phyloP scores from a whole-genome alignment of 202 grass and related monocot species.

The Saccharum hybrid region DNA sequence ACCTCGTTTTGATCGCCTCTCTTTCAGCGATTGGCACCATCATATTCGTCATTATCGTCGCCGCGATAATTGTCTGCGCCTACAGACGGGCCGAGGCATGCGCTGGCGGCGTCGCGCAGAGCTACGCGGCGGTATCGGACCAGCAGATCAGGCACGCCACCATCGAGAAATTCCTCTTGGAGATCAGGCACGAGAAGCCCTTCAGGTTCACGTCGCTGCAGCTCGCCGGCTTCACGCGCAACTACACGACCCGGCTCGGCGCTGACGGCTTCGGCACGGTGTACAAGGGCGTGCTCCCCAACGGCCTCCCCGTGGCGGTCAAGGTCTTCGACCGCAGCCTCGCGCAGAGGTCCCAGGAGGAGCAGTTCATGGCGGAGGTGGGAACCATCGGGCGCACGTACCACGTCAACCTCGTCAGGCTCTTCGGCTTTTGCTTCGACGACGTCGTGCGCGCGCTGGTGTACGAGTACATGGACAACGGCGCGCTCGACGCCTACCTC shows the following conservation, averaged over 20 bases:
- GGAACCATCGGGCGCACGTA: constrained; percentile 31
- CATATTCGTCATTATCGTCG: too few species aligned
- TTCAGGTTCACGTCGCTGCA: background rate
- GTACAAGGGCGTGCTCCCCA: background rate
- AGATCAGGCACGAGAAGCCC: background rate
- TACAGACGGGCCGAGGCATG: too few species aligned
- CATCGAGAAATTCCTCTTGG: background rate
- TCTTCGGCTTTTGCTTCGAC: constrained; percentile 63
- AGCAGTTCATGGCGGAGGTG: constrained; percentile 62
- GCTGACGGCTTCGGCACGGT: background rate
- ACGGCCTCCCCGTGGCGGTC: background rate
- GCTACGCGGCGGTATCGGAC: too few species aligned
- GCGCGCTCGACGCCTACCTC: constrained; percentile 53
- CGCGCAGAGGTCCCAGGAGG: background rate
- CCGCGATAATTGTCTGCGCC: too few species aligned
- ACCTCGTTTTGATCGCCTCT: too few species aligned
- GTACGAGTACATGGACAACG: constrained; percentile 57
- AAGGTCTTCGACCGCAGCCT: background rate
- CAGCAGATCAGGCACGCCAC: too few species aligned
- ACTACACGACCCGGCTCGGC: background rate
- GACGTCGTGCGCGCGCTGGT: constrained; percentile 41
- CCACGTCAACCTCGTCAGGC: constrained; percentile 54
- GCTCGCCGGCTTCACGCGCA: background rate
- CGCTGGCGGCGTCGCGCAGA: too few species aligned
- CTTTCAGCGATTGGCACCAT: too few species aligned